Evolutionary conservation across 1,284 basidiomycete genomes (phyloP).

Genomic region (Flammula alnicola): DNA sequence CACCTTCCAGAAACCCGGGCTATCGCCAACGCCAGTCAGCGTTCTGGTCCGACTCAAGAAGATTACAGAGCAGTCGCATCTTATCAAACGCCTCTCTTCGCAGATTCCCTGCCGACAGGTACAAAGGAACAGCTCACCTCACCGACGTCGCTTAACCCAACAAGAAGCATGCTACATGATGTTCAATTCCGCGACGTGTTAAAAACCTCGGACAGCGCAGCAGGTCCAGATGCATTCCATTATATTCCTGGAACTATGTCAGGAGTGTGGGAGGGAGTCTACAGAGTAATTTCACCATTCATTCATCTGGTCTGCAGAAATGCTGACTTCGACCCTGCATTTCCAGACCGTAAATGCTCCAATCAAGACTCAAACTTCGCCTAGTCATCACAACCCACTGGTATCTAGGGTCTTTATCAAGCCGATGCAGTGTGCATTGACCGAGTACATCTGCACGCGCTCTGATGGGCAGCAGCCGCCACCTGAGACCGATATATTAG

Average conservation of each 20-base stretch:
- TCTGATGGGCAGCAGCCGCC: neutral
- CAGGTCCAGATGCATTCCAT: constrained; percentile 22
- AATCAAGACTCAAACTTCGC: neutral
- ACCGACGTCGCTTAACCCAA: neutral
- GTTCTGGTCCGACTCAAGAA: constrained; percentile 53
- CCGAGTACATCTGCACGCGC: constrained; percentile 37
- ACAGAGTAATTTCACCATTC: constrained; percentile 45
- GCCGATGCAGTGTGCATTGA: constrained; percentile 48
- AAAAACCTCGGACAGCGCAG: constrained; percentile 17
- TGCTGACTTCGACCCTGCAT: constrained; percentile 4
- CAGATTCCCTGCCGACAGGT: constrained; percentile 37
- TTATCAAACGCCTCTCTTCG: constrained; percentile 48
- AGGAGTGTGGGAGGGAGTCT: constrained; percentile 61
- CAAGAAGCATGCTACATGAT: constrained; percentile 40
- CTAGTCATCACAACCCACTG: constrained; percentile 1
- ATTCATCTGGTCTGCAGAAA: too few species aligned
- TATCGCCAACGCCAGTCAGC: constrained; percentile 43
- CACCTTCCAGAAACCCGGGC: constrained; percentile 54
- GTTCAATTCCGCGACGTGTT: constrained; percentile 44
- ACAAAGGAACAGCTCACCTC: neutral
- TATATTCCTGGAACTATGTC: constrained; percentile 49
- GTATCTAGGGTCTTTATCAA: constrained; percentile 35
- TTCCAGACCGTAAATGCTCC: constrained; percentile 9
- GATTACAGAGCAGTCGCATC: constrained; percentile 45
- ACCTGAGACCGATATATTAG: neutral